Conservation (phyloP, 768 basidiomycete genomes). For the Trametes maxima region DNA sequence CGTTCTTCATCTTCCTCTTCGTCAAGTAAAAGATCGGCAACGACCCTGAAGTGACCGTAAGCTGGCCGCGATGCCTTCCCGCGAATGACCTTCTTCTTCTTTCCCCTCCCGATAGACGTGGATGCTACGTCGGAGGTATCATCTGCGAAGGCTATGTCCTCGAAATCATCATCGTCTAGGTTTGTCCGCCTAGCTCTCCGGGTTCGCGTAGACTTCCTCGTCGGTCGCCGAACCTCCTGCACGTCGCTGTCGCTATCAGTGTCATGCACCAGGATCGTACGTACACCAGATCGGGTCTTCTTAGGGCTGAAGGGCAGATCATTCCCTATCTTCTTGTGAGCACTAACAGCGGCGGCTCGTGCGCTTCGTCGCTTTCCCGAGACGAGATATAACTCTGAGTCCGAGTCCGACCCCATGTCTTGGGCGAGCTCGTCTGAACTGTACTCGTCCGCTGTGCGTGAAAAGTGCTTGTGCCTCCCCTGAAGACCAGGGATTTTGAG, state of each 20-base stretch:
- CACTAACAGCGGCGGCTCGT: constrained; percentile 19
- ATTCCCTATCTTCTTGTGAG: constrained; percentile 27
- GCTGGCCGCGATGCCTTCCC: constrained; percentile 46
- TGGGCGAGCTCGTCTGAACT: constrained; percentile 23
- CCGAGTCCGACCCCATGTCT: constrained; percentile 18
- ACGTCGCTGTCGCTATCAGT: constrained; percentile 42
- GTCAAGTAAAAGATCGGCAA: constrained; percentile 44
- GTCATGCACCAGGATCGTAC: constrained; percentile 33
- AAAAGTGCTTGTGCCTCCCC: constrained; percentile 26
- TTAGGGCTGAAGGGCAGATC: constrained; percentile 68
- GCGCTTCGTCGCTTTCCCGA: constrained; percentile 13
- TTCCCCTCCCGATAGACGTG: constrained; percentile 30
- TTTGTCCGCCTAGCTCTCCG: constrained; percentile 24
- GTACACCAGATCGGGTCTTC: constrained; percentile 51
- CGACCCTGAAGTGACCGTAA: constrained; percentile 49
- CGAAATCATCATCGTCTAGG: constrained; percentile 27
- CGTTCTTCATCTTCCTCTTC: constrained; percentile 56
- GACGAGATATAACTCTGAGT: constrained; percentile 19
- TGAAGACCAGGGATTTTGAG: constrained; percentile 29
- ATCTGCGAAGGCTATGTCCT: constrained; percentile 26
- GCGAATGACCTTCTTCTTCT: constrained; percentile 38
- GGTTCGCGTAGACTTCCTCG: constrained; percentile 53
- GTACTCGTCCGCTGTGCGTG: constrained; percentile 28
- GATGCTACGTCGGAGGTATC: constrained; percentile 27
- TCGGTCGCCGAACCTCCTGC: constrained; percentile 27